A percentile compares a stretch with the other conserved stretches of the same genome.
Evolutionary conservation across 371 early-diverging fungal genomes (phyloP).

Genomic region (Choanephora cucurbitarum): DNA sequence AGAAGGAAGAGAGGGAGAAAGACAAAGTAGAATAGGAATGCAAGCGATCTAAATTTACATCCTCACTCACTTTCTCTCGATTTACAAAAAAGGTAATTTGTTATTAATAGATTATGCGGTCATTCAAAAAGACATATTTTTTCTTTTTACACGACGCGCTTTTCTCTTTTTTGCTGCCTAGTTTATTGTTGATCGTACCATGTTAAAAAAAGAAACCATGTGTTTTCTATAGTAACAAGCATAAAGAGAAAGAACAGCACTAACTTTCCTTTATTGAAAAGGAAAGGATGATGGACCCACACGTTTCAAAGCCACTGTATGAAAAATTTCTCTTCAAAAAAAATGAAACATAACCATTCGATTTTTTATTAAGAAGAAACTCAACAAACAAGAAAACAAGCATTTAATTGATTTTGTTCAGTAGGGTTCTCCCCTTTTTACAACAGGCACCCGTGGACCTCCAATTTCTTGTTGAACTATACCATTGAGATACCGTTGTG

Average conservation of each 20-base stretch:
- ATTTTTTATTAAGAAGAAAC: not conserved
- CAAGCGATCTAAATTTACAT: not conserved
- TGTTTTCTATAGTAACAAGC: too few relatives aligned
- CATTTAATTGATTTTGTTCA: too few relatives aligned
- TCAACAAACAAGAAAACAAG: not conserved
- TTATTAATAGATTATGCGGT: not conserved
- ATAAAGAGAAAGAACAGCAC: not conserved
- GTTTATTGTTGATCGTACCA: not conserved
- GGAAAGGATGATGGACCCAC: not conserved
- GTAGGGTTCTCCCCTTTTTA: not conserved
- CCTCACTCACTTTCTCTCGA: not conserved
- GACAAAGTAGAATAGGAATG: too few relatives aligned
- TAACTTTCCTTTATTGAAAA: not conserved
- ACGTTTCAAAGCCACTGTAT: not conserved
- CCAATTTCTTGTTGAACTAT: constrained; percentile 42
- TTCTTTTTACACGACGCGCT: not conserved
- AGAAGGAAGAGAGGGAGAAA: not conserved
- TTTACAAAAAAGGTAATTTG: not conserved
- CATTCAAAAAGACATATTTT: not conserved
- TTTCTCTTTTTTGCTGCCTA: not conserved
- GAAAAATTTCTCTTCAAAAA: not conserved
- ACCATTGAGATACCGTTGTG: constrained; percentile 47
- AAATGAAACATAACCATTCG: constrained; percentile 20
- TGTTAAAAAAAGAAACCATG: not conserved
- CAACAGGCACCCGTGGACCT: constrained; percentile 29